Conservation (phyloP, 805 yeast genomes). For the Pichia rugopelliculosa region DNA sequence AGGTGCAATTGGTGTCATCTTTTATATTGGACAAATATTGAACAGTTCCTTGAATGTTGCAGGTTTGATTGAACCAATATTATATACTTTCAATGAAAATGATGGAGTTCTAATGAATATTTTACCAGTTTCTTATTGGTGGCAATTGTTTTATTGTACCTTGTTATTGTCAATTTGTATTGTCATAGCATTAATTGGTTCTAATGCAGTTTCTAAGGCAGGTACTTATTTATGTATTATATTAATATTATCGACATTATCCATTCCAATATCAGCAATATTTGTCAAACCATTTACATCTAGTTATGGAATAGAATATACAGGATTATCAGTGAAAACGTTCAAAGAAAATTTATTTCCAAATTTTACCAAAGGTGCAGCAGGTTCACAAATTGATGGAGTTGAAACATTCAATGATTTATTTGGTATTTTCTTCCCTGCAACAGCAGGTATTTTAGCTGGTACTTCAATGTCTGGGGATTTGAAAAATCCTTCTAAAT, state of each 20-base stretch:
- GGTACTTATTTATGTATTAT: conserved; percentile 68
- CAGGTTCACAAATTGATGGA: conserved; percentile 61
- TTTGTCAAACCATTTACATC: conserved; percentile 57
- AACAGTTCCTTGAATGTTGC: conserved; percentile 91
- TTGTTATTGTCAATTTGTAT: conserved; percentile 63
- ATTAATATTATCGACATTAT: conserved; percentile 61
- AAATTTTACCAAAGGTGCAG: conserved; percentile 80
- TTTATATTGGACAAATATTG: conserved; percentile 88
- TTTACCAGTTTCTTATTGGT: conserved; percentile 61
- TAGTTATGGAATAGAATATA: conserved; percentile 43
- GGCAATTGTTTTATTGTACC: conserved; percentile 67
- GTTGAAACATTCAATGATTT: conserved; percentile 76
- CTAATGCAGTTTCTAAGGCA: conserved; percentile 72
- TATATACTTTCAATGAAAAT: conserved; percentile 63
- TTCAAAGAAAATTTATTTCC: conserved; percentile 65
- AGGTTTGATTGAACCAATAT: conserved; percentile 86
- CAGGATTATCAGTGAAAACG: conserved; percentile 71
- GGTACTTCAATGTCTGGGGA: conserved; percentile 99
- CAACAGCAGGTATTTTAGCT: conserved; percentile 97
- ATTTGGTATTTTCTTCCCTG: conserved; percentile 95
- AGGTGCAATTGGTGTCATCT: conserved; percentile 92
- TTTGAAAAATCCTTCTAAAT: conserved; percentile 70
- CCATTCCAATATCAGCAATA: conserved; percentile 74
- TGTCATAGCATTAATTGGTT: conserved; percentile 70
- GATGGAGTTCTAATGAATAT: conserved; percentile 49